These are phyloP conservation scores for Beauveria scarabaeidicola DNA, from an alignment of 2,329 filamentous ascomycete genomes.

Conservation along the genomic window DNA sequence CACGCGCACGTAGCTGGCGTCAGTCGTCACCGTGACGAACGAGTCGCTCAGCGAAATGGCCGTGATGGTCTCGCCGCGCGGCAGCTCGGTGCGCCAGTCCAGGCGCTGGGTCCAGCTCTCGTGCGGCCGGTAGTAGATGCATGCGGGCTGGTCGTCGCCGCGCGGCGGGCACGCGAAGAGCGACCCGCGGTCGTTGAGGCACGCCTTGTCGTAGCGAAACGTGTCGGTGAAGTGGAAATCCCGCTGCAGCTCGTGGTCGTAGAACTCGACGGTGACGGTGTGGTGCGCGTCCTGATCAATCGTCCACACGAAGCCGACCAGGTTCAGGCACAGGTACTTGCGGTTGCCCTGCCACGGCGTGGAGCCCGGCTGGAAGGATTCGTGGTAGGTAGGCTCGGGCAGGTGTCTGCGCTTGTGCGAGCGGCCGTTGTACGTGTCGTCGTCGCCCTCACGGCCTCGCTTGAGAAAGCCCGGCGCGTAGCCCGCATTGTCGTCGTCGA, in stretches of 20 bases:
- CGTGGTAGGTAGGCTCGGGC: slow-evolving; percentile 60
- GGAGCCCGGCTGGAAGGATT: slow-evolving; percentile 84
- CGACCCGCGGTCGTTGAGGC: slow-evolving; percentile 74
- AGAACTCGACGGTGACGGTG: slow-evolving; percentile 95
- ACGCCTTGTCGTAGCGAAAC: slow-evolving; percentile 92
- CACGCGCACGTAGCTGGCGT: slow-evolving; percentile 78
- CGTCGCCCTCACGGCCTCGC: slow-evolving; percentile 43
- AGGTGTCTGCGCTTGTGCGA: slow-evolving; percentile 42
- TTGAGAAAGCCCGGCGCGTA: slow-evolving; percentile 58
- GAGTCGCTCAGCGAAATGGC: slow-evolving; percentile 88
- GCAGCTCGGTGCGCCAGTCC: slow-evolving; percentile 87
- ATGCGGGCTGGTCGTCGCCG: slow-evolving; percentile 58
- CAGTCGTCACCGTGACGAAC: slow-evolving; percentile 84
- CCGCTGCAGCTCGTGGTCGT: slow-evolving; percentile 83
- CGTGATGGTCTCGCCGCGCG: slow-evolving; percentile 73
- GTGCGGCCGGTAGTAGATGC: slow-evolving; percentile 92
- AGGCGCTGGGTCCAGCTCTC: slow-evolving; percentile 89
- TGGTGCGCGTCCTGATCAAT: slow-evolving; percentile 90
- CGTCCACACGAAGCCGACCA: slow-evolving; percentile 94
- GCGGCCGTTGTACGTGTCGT: slow-evolving; percentile 32
- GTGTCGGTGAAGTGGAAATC: slow-evolving; percentile 98
- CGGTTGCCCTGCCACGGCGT: slow-evolving; percentile 94
- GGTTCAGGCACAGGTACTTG: slow-evolving; percentile 85
- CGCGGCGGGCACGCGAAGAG: slow-evolving; percentile 74
- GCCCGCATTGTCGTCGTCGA: slow-evolving; percentile 90